These are phyloP conservation scores for Pachyrhizus erosus DNA, from an alignment of 306 rosid genomes.

Conservation along the genomic window DNA sequence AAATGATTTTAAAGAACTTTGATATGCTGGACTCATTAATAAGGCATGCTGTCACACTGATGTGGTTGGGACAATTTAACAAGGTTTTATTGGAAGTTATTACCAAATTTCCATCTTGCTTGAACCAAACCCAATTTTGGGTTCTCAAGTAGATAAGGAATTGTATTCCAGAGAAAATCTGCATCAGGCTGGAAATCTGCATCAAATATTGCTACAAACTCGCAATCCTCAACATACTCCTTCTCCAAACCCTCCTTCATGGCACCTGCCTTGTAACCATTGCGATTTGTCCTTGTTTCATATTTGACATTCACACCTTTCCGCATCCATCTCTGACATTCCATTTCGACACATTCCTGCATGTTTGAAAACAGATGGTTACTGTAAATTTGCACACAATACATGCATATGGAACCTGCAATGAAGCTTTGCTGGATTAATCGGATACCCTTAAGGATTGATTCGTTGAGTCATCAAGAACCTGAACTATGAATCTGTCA, in stretches of 20 bases:
- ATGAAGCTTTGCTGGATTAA: slow-evolving; percentile 19
- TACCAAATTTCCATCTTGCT: slow-evolving; percentile 71
- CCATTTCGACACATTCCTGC: slow-evolving; percentile 62
- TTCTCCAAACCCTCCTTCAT: slow-evolving; percentile 63
- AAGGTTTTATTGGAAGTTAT: slow-evolving; percentile 29
- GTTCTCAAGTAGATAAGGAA: slow-evolving; percentile 62
- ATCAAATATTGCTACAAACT: slow-evolving; percentile 63
- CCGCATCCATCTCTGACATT: slow-evolving; percentile 54
- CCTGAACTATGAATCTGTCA: slow-evolving; percentile 60
- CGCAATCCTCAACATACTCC: slow-evolving; percentile 57
- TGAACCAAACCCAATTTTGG: slow-evolving; percentile 65
- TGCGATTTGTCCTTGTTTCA: slow-evolving; percentile 58
- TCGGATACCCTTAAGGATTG: slow-evolving; percentile 54
- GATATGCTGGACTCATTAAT: slow-evolving; percentile 29
- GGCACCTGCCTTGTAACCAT: slow-evolving; percentile 72
- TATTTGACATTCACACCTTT: slow-evolving; percentile 65
- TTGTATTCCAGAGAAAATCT: slow-evolving; percentile 61
- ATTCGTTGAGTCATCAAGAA: slow-evolving; percentile 70
- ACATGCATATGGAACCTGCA: slow-evolving; percentile 11
- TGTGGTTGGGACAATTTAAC: slow-evolving; percentile 30
- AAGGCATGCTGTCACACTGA: slow-evolving; percentile 33
- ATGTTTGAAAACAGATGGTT: slow-evolving; percentile 38
- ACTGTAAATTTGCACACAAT: slow-evolving; percentile 14
- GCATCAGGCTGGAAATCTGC: slow-evolving; percentile 70
- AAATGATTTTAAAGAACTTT: slow-evolving; percentile 14